A percentile compares a stretch with the other conserved stretches of the same genome.
Evolutionary conservation across 805 yeast species (phyloP).

Genomic region (Candida michaelii): DNA sequence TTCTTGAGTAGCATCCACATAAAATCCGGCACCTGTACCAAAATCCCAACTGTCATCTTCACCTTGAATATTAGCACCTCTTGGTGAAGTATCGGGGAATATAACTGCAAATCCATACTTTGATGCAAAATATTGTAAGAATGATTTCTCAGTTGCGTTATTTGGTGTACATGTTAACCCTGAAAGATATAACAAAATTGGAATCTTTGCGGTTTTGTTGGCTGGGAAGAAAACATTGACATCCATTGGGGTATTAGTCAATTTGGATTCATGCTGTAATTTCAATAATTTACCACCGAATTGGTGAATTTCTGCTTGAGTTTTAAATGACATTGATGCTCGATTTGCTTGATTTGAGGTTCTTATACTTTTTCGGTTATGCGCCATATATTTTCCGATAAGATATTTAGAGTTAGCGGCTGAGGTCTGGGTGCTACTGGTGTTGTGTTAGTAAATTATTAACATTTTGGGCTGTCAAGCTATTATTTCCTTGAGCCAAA

Average conservation of each 20-base stretch:
- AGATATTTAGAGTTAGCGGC: not conserved
- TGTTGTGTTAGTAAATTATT: not conserved
- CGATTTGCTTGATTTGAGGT: not conserved
- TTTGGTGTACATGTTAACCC: slow-evolving; percentile 94
- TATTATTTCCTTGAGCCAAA: no score
- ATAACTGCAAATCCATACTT: slow-evolving; percentile 83
- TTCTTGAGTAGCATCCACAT: slow-evolving; percentile 75
- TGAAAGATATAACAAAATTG: slow-evolving; percentile 76
- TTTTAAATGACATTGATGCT: slow-evolving; percentile 47
- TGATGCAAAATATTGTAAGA: slow-evolving; percentile 76
- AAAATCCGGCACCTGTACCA: slow-evolving; percentile 95
- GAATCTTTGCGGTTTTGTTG: slow-evolving; percentile 42
- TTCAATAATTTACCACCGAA: slow-evolving; percentile 79
- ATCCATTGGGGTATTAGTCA: slow-evolving; percentile 72
- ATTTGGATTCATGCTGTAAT: slow-evolving; percentile 66
- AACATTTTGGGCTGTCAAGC: no score
- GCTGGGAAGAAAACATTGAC: slow-evolving; percentile 80
- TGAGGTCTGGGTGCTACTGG: not conserved
- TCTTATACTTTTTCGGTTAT: not conserved
- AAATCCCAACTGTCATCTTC: slow-evolving; percentile 85
- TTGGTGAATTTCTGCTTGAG: slow-evolving; percentile 53
- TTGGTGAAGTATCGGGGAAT: slow-evolving; percentile 96
- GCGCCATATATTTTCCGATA: no score
- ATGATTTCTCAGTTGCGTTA: slow-evolving; percentile 92
- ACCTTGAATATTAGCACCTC: slow-evolving; percentile 77